Base-by-base conservation (phyloP, 345 rosid species). In the Heritiera littoralis region DNA sequence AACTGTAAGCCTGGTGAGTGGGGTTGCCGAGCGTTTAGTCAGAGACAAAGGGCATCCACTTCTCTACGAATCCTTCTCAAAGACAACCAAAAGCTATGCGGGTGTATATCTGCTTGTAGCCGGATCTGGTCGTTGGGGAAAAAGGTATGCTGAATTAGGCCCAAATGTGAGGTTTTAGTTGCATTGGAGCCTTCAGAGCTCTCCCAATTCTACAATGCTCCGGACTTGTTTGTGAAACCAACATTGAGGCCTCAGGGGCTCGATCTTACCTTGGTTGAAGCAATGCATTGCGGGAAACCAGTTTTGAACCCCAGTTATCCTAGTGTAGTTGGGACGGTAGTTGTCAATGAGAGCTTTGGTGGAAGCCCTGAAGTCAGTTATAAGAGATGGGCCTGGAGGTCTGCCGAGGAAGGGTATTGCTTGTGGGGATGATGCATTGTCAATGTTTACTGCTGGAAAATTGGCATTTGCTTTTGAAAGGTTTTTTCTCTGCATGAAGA, bases 381-480 rank as follows among this genome's bases (percentile, higher is more conserved):
- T 89, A 54, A 84, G 76, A 76, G 93, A 89, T 76, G 93, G 92
- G 72, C 18, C 81, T 74, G 60, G 41, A 72, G 83, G 86, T 61
- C 72, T 90, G 86, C 64, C 81, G 77, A 85, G 23, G 74, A 91
- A 91, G 77, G 97, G 94, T 41, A 43, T 46, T 82, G 89, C 80
- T 71, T 88, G 92, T 66, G 86, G 83, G 66, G 77, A 72, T 28
- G 79, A 84, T 68, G 91, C 89, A 13, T 51, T 86, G 80, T 83
- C 85, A 0, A 83, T 89, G 91, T 92, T 90, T 45, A 91, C 91
- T 65, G 89, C 97, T 0, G 80, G 78, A 46, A 89, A 89, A 81
- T 92, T 92, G 98, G 91, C 97, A 4, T 85, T 85, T 0, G 90
- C 92, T 64, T 91, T 90, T 65, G 94, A 92, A 85, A 90, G 97